Evolutionary conservation across 257 asterid genomes (phyloP), one percentile per base, ranked within the genome.

Genomic region (Solanum corneliomulleri): DNA sequence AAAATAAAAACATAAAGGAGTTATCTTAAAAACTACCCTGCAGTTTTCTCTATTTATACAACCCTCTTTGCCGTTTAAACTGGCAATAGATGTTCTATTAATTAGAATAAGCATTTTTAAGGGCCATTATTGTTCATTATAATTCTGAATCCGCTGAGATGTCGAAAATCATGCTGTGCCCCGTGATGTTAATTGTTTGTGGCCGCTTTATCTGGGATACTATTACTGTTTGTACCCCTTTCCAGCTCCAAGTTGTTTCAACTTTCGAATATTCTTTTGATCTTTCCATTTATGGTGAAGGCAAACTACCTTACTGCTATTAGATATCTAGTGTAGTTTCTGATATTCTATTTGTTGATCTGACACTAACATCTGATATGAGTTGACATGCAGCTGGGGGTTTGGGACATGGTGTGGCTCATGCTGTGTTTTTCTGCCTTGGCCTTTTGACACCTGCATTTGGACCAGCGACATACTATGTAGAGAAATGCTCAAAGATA

Each of bases 361-460:
- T 86, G 75, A 66, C 37, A 16, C 14, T 41, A 44, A 85, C 33
- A 27, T 71, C 25, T 84, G 60, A 85, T 39, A 35, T 85, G 71
- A 86, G 39, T 86, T 75, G 86, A 42, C 88, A 75, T 12, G 93
- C 96, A 95, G 99, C 98, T 88, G 98, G 98, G 84, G 99, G 99
- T 77, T 91, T 97, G 95, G 99, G 99, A 87, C 99, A 97, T 93
- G 99, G 99, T 71, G 94, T 97, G 66, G 99, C 99, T 37, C 99
- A 97, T 93, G 98, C 97, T 72, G 94, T 97, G 86, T 97, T 97
- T 92, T 97, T 97, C 92, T 96, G 99, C 93, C 90, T 97, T 69
- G 92, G 99, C 93, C 98, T 97, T 84, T 86, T 97, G 87, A 95
- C 99, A 35, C 99, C 99, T 88, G 96, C 99, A 31, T 96, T 97